Evolutionary conservation across 129 eudicot species (phyloP), one percentile per base, ranked within the genome.

Genomic region (Lonicera japonica): DNA sequence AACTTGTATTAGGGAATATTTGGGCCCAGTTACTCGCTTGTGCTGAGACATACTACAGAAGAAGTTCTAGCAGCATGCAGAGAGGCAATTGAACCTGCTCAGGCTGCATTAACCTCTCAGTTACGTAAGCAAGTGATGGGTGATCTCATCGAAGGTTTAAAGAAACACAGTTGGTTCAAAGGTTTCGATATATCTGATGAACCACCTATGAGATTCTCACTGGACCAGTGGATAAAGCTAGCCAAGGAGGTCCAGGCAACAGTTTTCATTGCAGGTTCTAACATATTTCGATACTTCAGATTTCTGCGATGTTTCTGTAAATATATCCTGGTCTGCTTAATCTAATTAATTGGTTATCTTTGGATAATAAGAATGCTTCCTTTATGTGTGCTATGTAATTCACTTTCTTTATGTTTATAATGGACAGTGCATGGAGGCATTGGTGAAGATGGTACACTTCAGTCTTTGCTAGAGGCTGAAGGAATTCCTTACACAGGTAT

Each of bases 361-460:
- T 43, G 50, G 50, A 14, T 10, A 10, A 43, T 43, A 14, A 43
- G 8, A 43, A 43, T 43, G 50, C 1, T 8, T n/a, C n/a, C n/a
- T n/a, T n/a, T n/a, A n/a, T n/a, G n/a, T n/a, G n/a, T n/a, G n/a
- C n/a, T n/a, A n/a, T n/a, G n/a, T n/a, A n/a, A n/a, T n/a, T n/a
- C n/a, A n/a, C n/a, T 43, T 43, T 43, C 50, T 43, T 14, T 6
- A 45, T 70, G 20, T 50, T 5, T 65, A 56, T 43, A 50, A 58
- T 83, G 69, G 61, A 66, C 82, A 90, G 97, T 90, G 71, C 97
- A 90, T 72, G 97, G 97, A 62, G 95, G 95, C 65, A 90, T 90
- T 25, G 97, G 97, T 56, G 97, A 90, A 77, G 88, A 90, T 79
- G 97, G 97, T 53, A 90, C 97, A 54, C 95, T 90, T 45, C 97